Evolutionary conservation across 2,329 filamentous ascomycete species (phyloP).

Genomic region (Plectosphaerella cucumerina): DNA sequence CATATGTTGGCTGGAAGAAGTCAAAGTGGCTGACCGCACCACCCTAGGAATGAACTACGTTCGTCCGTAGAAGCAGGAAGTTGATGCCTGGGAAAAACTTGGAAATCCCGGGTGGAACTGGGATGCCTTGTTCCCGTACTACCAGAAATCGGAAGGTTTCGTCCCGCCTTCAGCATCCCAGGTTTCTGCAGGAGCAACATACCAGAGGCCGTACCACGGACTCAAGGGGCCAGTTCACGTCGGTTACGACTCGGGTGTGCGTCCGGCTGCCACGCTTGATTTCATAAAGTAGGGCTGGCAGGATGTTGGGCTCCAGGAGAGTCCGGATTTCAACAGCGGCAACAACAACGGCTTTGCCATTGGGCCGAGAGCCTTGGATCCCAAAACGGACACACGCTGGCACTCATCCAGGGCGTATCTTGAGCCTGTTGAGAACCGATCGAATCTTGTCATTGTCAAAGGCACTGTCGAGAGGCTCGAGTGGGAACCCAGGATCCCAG

Average conservation of each 20-base stretch:
- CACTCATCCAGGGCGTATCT: slow-evolving; percentile 39
- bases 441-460: slow-evolving; percentile 33
- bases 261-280: slow-evolving; percentile 25
- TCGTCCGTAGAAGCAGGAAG: slow-evolving; percentile 34
- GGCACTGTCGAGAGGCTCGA: slow-evolving; percentile 28
- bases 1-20: too few relatives aligned
- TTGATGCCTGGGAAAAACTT: slow-evolving; percentile 37
- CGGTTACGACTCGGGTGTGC: slow-evolving; percentile 28
- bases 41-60: slow-evolving; percentile 35
- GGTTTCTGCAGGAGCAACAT: slow-evolving; percentile 26
- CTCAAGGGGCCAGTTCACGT: slow-evolving; percentile 27
- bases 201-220: slow-evolving; percentile 28
- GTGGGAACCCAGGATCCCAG: slow-evolving; percentile 14
- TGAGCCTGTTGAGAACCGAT: slow-evolving; percentile 28
- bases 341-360: slow-evolving; percentile 30
- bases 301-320: slow-evolving; percentile 23
- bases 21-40: too few relatives aligned
- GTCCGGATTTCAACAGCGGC: slow-evolving; percentile 33
- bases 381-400: slow-evolving; percentile 26
- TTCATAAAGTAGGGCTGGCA: slow-evolving; percentile 25
- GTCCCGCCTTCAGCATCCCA: slow-evolving; percentile 23
- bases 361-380: slow-evolving; percentile 35
- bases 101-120: slow-evolving; percentile 42
- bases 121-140: slow-evolving; percentile 39
- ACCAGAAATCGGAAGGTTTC: slow-evolving; percentile 29